Evolutionary conservation across 768 basidiomycete genomes (phyloP).

Genomic region (Russula virescens): DNA sequence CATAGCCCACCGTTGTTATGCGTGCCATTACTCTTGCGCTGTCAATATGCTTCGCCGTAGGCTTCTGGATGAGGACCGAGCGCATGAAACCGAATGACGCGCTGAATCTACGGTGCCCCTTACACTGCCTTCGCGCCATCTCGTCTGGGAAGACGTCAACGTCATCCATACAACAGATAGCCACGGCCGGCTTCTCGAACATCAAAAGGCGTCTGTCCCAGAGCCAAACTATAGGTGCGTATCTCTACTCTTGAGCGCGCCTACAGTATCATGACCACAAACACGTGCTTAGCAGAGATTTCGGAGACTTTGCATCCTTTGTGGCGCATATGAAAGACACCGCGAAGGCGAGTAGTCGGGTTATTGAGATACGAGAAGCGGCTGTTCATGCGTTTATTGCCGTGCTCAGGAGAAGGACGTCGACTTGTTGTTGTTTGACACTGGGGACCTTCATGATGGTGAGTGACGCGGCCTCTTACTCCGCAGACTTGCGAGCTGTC

Average conservation of each 20-base stretch:
- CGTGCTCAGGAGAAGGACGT: constrained; percentile 57
- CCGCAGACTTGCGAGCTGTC: constrained; percentile 11
- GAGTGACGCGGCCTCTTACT: neutral
- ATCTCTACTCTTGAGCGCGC: neutral
- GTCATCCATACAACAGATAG: constrained; percentile 84
- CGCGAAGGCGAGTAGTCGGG: constrained; percentile 43
- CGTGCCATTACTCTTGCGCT: constrained; percentile 1
- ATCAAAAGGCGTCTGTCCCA: constrained; percentile 66
- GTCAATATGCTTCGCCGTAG: constrained; percentile 17
- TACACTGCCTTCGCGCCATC: constrained; percentile 54
- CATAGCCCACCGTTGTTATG: neutral
- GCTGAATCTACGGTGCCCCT: constrained; percentile 39
- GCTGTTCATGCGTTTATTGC: neutral
- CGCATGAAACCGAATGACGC: constrained; percentile 33
- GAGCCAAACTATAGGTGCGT: constrained; percentile 68
- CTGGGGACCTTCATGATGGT: constrained; percentile 76
- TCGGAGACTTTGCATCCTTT: constrained; percentile 87
- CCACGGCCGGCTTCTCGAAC: constrained; percentile 78
- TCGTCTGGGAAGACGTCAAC: constrained; percentile 89
- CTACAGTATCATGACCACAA: neutral
- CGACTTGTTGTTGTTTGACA: constrained; percentile 78
- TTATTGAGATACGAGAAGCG: neutral
- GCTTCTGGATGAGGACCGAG: constrained; percentile 16
- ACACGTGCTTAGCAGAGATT: constrained; percentile 41
- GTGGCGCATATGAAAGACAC: constrained; percentile 74